Base-by-base conservation (phyloP, 2,329 filamentous ascomycete genomes). In the Huntiella decipiens region DNA sequence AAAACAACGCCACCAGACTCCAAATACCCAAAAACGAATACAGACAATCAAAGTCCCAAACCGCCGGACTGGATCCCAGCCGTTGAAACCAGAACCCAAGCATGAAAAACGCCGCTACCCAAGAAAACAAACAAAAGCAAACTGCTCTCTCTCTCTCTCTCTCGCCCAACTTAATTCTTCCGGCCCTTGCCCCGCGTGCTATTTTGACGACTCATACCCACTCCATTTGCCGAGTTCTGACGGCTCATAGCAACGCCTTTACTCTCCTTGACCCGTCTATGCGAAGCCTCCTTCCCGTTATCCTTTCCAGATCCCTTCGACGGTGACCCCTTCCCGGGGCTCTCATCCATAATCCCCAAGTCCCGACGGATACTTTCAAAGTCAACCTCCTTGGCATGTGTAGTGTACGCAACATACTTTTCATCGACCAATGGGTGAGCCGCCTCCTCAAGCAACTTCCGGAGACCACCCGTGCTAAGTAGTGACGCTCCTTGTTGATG, bases 401-500 rank as follows among this genome's bases (percentile, higher is more conserved):
- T 37, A 6, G 56, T 67, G 46, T 65, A 70, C 10, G 68, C 66
- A 3, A 69, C 64, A 47, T 65, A 72, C 19, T 63, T 63, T 35
- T 63, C 65, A 49, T 66, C 60, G 36, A 63, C 58, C 37, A 69
- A 66, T 1, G 68, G 65, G 6, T 61, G 58, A 3, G 70, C 65
- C 17, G 73, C 69, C 28, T 66, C 65, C 54, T 75, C 68, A n/a
- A 77, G 64, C 6, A 75, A 60, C 51, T 64, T 68, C 44, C 71
- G 68, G 46, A 71, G 64, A 22, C 71, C 70, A 48, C 66, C 68
- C 37, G 66, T 62, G 4, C 63, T 61, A 49, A 73, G 68, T n/a
- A 77, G 64, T 47, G 73, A 72, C 31, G 71, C 64, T 2, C 73
- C 73, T 2, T 64, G 61, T 50, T 69, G 71, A 54, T 74, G 65